Evolutionary conservation across 306 rosid genomes (phyloP).

Genomic region (Medicago lupulina): DNA sequence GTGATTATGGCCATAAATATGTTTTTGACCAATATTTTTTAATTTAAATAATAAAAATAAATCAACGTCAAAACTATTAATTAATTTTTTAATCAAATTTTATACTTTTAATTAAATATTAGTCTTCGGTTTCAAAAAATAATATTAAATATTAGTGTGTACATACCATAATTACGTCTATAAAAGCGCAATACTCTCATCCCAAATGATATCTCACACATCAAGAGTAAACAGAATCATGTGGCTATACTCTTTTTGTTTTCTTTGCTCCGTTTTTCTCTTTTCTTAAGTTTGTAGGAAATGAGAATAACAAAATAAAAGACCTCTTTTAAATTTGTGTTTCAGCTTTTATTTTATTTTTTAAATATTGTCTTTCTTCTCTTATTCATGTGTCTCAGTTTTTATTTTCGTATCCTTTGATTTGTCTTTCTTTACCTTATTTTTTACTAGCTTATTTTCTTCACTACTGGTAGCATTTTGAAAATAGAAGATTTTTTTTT

Average conservation of each 20-base stretch:
- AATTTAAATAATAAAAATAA: background rate
- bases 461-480: constrained; percentile 12
- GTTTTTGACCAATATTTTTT: background rate
- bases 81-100: background rate
- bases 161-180: background rate
- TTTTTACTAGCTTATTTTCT: background rate
- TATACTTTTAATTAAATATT: background rate
- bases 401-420: background rate
- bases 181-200: background rate
- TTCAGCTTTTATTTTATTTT: too few species aligned
- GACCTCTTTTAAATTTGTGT: too few species aligned
- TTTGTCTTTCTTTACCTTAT: background rate
- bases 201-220: too few species aligned
- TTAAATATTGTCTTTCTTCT: too few species aligned
- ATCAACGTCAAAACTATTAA: background rate
- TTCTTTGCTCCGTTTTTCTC: background rate
- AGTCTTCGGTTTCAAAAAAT: background rate
- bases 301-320: background rate
- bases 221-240: too few species aligned
- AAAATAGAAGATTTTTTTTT: background rate
- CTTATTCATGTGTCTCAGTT: too few species aligned
- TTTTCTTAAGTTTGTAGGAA: background rate
- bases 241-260: background rate
- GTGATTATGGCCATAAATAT: background rate
- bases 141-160: background rate